A percentile compares a stretch with the other conserved stretches of the same genome.
These are phyloP conservation scores for Lyophyllum decastes DNA, from an alignment of 768 basidiomycete species.

Conservation along the genomic window DNA sequence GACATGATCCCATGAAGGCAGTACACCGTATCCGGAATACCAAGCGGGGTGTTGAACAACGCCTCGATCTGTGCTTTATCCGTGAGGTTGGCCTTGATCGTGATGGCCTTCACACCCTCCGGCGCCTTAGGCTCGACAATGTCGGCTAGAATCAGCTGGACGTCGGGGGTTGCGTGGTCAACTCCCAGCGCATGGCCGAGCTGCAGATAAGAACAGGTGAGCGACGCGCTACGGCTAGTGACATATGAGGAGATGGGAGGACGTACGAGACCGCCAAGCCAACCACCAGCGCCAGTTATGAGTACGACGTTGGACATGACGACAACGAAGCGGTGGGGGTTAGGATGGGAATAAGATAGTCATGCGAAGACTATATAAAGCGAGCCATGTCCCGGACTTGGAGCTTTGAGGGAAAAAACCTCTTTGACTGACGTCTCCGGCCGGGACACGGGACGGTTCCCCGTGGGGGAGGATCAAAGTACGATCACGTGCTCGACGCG, in stretches of 20 bases:
- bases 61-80: slow-evolving; percentile 32
- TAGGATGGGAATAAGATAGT: not conserved
- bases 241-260: not conserved
- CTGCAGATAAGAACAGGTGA: slow-evolving; percentile 20
- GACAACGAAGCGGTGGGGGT: not conserved
- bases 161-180: slow-evolving; percentile 35
- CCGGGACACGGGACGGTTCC: no score
- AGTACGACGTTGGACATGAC: slow-evolving; percentile 38
- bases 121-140: slow-evolving; percentile 42
- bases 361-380: not conserved
- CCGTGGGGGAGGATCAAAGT: no score
- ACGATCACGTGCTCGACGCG: no score
- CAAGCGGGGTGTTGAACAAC: slow-evolving; percentile 39
- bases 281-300: slow-evolving; percentile 48
- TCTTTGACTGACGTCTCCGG: no score
- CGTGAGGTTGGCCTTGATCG: slow-evolving; percentile 43
- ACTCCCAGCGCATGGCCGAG: slow-evolving; percentile 33
- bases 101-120: slow-evolving; percentile 26
- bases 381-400: no score
- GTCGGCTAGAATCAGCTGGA: slow-evolving; percentile 53
- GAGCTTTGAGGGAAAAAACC: no score
- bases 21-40: slow-evolving; percentile 45
- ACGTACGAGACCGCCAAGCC: slow-evolving; percentile 38
- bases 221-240: no score
- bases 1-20: slow-evolving; percentile 65